Evolutionary conservation across 805 yeast genomes (phyloP), one percentile per base, ranked within the genome.

Genomic region (Suhomyces sp.): DNA sequence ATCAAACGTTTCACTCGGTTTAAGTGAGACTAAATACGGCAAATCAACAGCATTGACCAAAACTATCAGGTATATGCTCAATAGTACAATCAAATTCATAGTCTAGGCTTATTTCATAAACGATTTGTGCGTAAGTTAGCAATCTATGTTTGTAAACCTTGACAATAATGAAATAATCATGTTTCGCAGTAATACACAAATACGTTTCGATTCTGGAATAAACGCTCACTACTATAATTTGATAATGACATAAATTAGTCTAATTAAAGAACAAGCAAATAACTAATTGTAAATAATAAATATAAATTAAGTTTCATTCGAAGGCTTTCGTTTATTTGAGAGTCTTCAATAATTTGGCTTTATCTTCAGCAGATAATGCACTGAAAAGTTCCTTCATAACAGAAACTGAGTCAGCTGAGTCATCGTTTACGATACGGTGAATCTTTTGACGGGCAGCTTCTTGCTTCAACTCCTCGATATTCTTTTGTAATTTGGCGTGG

Each of bases 371-470:
- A 22, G 77, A 59, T 58, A 74, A 67, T 36, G 65, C 49, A 33
- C 66, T 54, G 42, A 75, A 55, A 48, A 68, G 71, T 38, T 72
- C 77, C 61, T 72, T 72, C 53, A 75, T 62, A 17, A 68, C 74
- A 15, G 61, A 54, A 35, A 67, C 58, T 36, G 74, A 72, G 41
- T 60, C 60, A 2, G 57, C 35, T 13, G 72, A 59, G 61, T 74
- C 70, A 45, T 70, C 71, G 49, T 57, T 67, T 59, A 75, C 66
- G 53, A 84, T 71, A 59, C 79, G 79, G 45, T 87, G 84, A 63
- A 88, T 72, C 45, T 80, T 82, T 67, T 82, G 84, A 58, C 87
- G 87, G 57, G 84, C 80, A 42, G 82, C 76, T 66, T 88, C 94
- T 49, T 78, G 71, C 73, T 84, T 86, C 72, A 88, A 76, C 57